Conservation (phyloP, 768 basidiomycete species). For the Tylopilus subfusipes region DNA sequence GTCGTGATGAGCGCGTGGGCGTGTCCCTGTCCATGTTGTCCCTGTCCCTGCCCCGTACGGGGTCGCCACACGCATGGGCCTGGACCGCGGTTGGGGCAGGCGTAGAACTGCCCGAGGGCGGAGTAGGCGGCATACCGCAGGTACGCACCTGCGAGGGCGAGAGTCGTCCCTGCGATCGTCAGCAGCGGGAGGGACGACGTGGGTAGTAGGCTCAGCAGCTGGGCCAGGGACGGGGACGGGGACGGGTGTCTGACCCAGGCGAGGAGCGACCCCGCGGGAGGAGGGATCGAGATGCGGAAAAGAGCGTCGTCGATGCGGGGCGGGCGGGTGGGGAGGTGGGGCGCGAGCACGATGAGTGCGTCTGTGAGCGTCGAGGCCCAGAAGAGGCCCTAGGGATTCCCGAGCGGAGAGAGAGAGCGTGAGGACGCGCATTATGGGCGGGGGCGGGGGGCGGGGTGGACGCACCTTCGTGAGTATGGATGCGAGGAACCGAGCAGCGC, state of each 20-base stretch:
- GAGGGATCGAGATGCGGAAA: background rate
- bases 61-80: slow-evolving; percentile 7
- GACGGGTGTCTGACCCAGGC: slow-evolving; percentile 1
- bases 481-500: slow-evolving; percentile 9
- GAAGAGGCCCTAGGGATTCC: slow-evolving; percentile 13
- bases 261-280: background rate
- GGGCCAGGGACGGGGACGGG: too few species aligned
- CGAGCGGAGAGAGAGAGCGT: background rate
- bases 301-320: too few species aligned
- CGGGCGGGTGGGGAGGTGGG: slow-evolving; percentile 4
- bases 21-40: background rate
- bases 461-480: slow-evolving; percentile 16
- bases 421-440: background rate
- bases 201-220: background rate
- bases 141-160: slow-evolving; percentile 40
- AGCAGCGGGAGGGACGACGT: background rate
- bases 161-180: slow-evolving; percentile 35
- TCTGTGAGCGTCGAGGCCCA: slow-evolving; percentile 14
- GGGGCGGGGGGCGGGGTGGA: too few species aligned
- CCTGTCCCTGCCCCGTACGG: too few species aligned
- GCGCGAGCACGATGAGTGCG: slow-evolving; percentile 4
- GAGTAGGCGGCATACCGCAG: slow-evolving; percentile 36
- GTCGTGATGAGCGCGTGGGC: slow-evolving; percentile 25
- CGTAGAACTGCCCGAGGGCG: slow-evolving; percentile 24
- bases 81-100: slow-evolving; percentile 8